Base-by-base conservation (phyloP, 768 basidiomycete genomes). In the Lyophyllum semitale region DNA sequence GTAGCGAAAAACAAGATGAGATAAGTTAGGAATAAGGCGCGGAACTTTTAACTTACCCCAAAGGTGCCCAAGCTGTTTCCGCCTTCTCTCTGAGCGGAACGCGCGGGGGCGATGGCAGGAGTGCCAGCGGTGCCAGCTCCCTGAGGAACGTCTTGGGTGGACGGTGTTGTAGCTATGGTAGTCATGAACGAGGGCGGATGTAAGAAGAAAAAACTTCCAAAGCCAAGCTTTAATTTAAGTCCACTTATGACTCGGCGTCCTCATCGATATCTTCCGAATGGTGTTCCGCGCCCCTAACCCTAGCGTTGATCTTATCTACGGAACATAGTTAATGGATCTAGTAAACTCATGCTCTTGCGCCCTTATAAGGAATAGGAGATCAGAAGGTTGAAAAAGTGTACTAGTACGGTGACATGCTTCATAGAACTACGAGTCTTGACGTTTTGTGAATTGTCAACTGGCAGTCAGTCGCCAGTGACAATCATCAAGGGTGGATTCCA, bases 31-130 rank as follows among this genome's bases (percentile, higher is more conserved):
- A 7, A 43, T 26, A 17, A 50, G 41, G 6, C 53, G 27, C 20
- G 32, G 42, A 12, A 22, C 40, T 23, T 6, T 25, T 42, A 17
- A n/a, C 45, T 46, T 29, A 89, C 89, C 27, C 84, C 85, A 66
- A 89, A 91, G 4, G 89, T 89, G 23, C 88, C 89, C 43, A 89
- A 70, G 57, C 77, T 87, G 66, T 80, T 82, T 48, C 79, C 78
- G 17, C 78, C 83, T 56, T 84, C 84, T 54, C 71, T 66, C 51
- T 73, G 75, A 5, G 76, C 62, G n/a, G 78, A 74, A 49, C 85
- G 81, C 27, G 84, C 71, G 2, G 87, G 86, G 1, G 81, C 81
- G 25, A 76, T 63, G 13, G 71, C 75, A 11, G 78, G 75, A 15
- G 75, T 72, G 33, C 66, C 58, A 26, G 76, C 63, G 59, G 71